These are phyloP conservation scores for Colletotrichum lupini DNA, from an alignment of 2,329 filamentous ascomycete species.

Conservation along the genomic window DNA sequence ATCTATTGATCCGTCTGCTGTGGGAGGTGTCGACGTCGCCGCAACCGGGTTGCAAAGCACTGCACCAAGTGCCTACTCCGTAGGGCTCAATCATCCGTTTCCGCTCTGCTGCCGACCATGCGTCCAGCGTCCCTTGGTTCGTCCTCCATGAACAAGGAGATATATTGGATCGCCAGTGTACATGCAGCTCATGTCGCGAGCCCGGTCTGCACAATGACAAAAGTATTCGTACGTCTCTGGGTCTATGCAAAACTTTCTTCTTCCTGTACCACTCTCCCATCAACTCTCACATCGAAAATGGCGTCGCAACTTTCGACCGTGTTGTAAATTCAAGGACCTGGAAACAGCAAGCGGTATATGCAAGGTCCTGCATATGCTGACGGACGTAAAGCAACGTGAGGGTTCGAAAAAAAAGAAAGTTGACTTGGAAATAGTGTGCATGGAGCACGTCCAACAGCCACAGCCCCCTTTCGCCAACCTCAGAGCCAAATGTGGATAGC, in stretches of 20 bases:
- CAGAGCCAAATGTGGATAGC: neutral
- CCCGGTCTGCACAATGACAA: neutral
- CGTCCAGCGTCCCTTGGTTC: neutral
- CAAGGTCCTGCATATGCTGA: constrained; percentile 17
- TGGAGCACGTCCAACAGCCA: constrained; percentile 15
- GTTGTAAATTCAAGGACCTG: neutral
- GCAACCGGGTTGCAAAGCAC: constrained; percentile 20
- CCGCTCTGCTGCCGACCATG: constrained; percentile 3
- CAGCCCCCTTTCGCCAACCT: constrained; percentile 13
- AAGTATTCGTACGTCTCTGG: neutral
- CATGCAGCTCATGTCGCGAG: neutral
- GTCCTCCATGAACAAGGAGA: neutral
- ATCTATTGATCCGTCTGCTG: constrained; percentile 8
- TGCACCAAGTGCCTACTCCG: neutral
- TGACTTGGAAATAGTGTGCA: neutral
- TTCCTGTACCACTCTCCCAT: constrained; percentile 6
- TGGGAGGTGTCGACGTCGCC: constrained; percentile 4
- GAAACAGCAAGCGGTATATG: constrained; percentile 7
- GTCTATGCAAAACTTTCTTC: constrained; percentile 4
- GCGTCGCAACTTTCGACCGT: neutral
- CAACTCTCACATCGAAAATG: constrained; percentile 1
- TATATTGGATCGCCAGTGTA: constrained; percentile 1
- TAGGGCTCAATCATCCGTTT: constrained; percentile 17
- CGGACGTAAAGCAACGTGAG: constrained; percentile 17
- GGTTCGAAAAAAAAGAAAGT: constrained; percentile 14